Evolutionary conservation across 805 yeast genomes (phyloP).

Genomic region (Zygoascus ofunaensis): DNA sequence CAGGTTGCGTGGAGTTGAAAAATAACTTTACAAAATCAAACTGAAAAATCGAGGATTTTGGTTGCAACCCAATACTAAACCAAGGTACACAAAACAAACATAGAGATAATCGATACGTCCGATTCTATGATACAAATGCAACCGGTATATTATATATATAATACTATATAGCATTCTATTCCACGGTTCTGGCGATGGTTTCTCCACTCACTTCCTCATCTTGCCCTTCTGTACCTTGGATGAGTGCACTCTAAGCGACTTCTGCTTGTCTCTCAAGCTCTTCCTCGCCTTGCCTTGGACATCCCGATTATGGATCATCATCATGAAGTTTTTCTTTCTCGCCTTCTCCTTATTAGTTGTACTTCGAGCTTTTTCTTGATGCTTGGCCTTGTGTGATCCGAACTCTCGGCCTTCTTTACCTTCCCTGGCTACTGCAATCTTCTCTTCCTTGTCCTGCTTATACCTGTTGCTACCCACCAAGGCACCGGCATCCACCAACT

Average conservation of each 20-base stretch:
- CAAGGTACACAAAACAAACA: too few relatives aligned
- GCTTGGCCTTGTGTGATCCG: constrained; percentile 79
- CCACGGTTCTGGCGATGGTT: too few relatives aligned
- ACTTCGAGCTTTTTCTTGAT: constrained; percentile 64
- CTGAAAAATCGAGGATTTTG: too few relatives aligned
- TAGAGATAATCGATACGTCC: too few relatives aligned
- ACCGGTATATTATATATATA: too few relatives aligned
- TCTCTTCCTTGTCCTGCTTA: constrained; percentile 84
- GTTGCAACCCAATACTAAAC: too few relatives aligned
- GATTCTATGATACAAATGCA: too few relatives aligned
- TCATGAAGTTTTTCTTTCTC: constrained; percentile 95
- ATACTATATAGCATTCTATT: too few relatives aligned
- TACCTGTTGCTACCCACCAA: constrained; percentile 70
- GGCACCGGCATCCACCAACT: constrained; percentile 67
- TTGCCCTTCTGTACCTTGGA: constrained; percentile 85
- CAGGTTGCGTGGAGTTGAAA: too few relatives aligned
- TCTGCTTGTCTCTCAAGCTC: constrained; percentile 86
- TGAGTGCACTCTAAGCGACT: constrained; percentile 74
- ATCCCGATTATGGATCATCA: constrained; percentile 93
- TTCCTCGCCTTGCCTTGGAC: constrained; percentile 90
- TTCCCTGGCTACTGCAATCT: constrained; percentile 76
- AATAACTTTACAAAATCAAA: too few relatives aligned
- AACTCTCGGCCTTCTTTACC: constrained; percentile 91
- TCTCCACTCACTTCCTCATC: constrained; percentile 34
- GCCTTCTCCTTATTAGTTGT: constrained; percentile 95